Base-by-base conservation (phyloP, 1,284 basidiomycete genomes). In the Cryptococcus sp. region DNA sequence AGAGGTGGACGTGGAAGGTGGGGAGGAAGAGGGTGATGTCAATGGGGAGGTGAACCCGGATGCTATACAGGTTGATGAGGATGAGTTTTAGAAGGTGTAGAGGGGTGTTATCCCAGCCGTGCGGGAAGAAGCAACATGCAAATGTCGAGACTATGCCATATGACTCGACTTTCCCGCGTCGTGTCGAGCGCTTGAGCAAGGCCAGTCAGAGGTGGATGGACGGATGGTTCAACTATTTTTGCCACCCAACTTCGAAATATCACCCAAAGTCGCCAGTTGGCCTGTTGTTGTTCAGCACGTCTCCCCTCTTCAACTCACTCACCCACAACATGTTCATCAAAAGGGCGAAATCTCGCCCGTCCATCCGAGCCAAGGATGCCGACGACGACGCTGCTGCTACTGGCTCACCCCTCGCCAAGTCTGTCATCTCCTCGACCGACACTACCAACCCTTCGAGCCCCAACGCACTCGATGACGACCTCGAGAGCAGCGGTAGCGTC, bases 1-100 rank as follows among this genome's bases (percentile, higher is more conserved):
- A 23, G 59, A 66, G 45, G 63, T 62, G 18, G 60, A 63, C 24
- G 61, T 56, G 41, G 58, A 56, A 38, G 53, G 45, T 19, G 45
- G 40, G 43, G 62, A 65, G 31, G 63, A 51, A 16, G 58, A 51
- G 21, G 58, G 34, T 12, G 62, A 54, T 12, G 59, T 44, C 12
- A 58, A 56, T 42, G 26, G 24, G 18, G 66, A 60, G 18, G 45
- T 23, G 35, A 73, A 73, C 50, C 71, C 71, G 5, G 71, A 73
- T 52, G 71, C 70, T 18, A 73, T 73, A 48, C 59, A 63, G 40
- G 68, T 73, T 50, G 69, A 66, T 35, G 69, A 71, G 21, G 65
- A 72, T 50, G 69, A 73, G 41, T 59, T 67, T 37, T 71, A 62
- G 55, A 42, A 25, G 18, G 35, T 36, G 19, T 16, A 43, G 42